phyloP scores from a whole-genome alignment of 805 yeast genomes.

The Candida michaelii region DNA sequence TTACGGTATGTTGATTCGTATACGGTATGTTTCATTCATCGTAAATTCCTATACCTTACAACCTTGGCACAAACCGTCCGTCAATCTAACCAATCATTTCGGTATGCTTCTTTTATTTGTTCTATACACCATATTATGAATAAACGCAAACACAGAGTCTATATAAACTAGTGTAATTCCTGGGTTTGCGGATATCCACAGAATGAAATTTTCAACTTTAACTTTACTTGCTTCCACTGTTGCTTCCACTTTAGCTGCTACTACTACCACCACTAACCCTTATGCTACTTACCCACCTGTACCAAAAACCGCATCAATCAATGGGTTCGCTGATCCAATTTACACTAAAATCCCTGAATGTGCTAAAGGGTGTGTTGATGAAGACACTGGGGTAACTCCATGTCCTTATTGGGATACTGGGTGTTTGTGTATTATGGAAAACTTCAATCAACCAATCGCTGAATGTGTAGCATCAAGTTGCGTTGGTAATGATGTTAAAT shows the following conservation, averaged over 20 bases:
- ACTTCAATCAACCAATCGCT: slow-evolving; percentile 30
- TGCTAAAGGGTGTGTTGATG: slow-evolving; percentile 34
- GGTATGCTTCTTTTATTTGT: too few relatives aligned
- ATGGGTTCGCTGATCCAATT: slow-evolving; percentile 42
- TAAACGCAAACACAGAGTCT: too few relatives aligned
- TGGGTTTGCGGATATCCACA: background rate
- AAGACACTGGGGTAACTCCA: slow-evolving; percentile 35
- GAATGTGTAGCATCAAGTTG: slow-evolving; percentile 41
- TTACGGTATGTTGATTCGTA: too few relatives aligned
- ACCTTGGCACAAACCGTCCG: too few relatives aligned
- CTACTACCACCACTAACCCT: slow-evolving; percentile 16
- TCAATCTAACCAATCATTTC: too few relatives aligned
- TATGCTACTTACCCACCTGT: slow-evolving; percentile 35
- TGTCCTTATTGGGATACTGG: slow-evolving; percentile 50
- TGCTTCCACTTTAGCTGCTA: slow-evolving; percentile 15
- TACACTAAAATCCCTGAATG: slow-evolving; percentile 32
- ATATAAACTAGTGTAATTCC: background rate
- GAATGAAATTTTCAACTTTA: slow-evolving; percentile 1
- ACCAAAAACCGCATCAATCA: slow-evolving; percentile 39
- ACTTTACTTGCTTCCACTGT: background rate
- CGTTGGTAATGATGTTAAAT: slow-evolving; percentile 27
- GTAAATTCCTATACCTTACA: too few relatives aligned
- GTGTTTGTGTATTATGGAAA: slow-evolving; percentile 42
- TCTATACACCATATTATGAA: too few relatives aligned
- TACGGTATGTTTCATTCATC: too few relatives aligned